Evolutionary conservation across 495 filamentous ascomycete genomes (phyloP).

Genomic region (Stereocaulon alpinum): DNA sequence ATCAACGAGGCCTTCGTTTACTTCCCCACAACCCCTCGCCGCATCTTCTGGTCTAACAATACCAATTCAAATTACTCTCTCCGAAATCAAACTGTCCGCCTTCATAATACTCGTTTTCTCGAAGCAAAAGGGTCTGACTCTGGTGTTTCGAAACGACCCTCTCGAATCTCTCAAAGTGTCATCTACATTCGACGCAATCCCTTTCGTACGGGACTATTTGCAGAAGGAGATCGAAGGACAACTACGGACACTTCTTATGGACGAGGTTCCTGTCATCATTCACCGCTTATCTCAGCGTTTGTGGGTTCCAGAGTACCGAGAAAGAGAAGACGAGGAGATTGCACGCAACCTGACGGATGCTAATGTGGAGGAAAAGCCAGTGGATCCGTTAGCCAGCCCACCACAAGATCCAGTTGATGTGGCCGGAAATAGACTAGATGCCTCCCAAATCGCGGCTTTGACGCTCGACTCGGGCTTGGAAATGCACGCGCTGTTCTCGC

Average conservation of each 20-base stretch:
- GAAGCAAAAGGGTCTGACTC: slow-evolving; percentile 86
- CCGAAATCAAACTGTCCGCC: slow-evolving; percentile 91
- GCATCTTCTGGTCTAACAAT: slow-evolving; percentile 90
- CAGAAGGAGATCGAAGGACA: slow-evolving; percentile 96
- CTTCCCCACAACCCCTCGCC: slow-evolving; percentile 85
- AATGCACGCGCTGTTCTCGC: slow-evolving; percentile 74
- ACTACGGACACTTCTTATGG: slow-evolving; percentile 86
- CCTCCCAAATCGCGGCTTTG: slow-evolving; percentile 59
- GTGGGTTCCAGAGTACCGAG: slow-evolving; percentile 79
- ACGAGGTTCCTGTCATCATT: slow-evolving; percentile 91
- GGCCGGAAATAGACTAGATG: slow-evolving; percentile 63
- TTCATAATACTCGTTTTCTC: slow-evolving; percentile 98
- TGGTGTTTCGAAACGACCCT: slow-evolving; percentile 96
- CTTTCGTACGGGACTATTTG: slow-evolving; percentile 92
- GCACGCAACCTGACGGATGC: slow-evolving; percentile 20
- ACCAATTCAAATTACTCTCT: slow-evolving; percentile 89
- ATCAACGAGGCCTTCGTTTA: slow-evolving; percentile 79
- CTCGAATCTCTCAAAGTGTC: slow-evolving; percentile 97
- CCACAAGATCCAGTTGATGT: slow-evolving; percentile 69
- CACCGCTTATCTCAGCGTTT: slow-evolving; percentile 82
- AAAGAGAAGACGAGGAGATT: slow-evolving; percentile 45
- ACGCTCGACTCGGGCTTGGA: slow-evolving; percentile 67
- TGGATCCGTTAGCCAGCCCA: slow-evolving; percentile 73
- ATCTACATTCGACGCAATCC: slow-evolving; percentile 96
- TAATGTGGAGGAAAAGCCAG: slow-evolving; percentile 33